phyloP scores from a whole-genome alignment of 2,329 filamentous ascomycete genomes.

The Trichoderma sp. region DNA sequence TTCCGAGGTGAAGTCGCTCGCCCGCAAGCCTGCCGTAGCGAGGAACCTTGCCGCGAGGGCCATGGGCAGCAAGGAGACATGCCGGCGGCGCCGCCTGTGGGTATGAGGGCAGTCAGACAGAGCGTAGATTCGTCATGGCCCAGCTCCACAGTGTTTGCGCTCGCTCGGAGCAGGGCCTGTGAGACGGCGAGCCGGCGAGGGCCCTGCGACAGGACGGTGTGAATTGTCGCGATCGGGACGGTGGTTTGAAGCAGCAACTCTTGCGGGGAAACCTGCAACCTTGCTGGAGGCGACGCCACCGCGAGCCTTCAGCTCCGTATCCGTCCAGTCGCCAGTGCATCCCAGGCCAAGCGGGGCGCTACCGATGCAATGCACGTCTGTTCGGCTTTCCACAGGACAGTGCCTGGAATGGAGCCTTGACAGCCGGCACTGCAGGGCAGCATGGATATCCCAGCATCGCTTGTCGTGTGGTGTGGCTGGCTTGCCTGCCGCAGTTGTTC shows the following conservation, averaged over 20 bases:
- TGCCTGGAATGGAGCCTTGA: slow-evolving; percentile 7
- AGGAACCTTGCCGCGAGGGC: slow-evolving; percentile 30
- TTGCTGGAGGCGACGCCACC: slow-evolving; percentile 24
- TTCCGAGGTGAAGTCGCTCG: slow-evolving; percentile 30
- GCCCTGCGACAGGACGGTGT: slow-evolving; percentile 21
- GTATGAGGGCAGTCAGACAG: slow-evolving; percentile 12
- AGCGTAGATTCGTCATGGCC: slow-evolving; percentile 14
- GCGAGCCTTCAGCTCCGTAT: slow-evolving; percentile 19
- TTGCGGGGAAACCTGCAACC: slow-evolving; percentile 27
- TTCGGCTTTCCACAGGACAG: slow-evolving; percentile 14
- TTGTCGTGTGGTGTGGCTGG: neutral
- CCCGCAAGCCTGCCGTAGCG: slow-evolving; percentile 30
- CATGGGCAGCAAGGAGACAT: slow-evolving; percentile 22
- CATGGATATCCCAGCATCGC: neutral
- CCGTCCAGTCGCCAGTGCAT: slow-evolving; percentile 9
- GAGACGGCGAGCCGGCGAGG: neutral
- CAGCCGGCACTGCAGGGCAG: neutral
- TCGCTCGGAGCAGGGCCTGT: neutral
- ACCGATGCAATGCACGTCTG: slow-evolving; percentile 25
- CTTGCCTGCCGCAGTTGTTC: neutral
- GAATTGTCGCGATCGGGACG: slow-evolving; percentile 28
- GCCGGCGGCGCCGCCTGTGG: slow-evolving; percentile 24
- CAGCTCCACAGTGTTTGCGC: slow-evolving; percentile 21
- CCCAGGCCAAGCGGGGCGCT: slow-evolving; percentile 18
- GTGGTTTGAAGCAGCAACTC: slow-evolving; percentile 14